Percentiles rank a stretch among this genome's conserved stretches.
These are phyloP conservation scores for Sungouiella blattae DNA, from an alignment of 805 yeast species.

Conservation along the genomic window DNA sequence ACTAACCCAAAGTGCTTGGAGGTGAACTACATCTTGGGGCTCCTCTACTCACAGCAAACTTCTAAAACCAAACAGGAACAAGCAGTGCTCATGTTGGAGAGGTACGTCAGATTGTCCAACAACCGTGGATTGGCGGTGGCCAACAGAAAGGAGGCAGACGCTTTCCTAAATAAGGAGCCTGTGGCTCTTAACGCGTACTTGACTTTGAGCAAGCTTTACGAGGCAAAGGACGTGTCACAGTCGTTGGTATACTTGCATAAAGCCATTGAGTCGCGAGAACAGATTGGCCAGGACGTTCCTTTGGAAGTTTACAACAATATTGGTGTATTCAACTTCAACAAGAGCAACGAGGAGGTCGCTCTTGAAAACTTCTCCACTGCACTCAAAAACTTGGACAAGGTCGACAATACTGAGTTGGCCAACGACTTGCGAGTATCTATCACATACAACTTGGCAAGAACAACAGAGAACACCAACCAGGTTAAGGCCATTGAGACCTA, in stretches of 20 bases:
- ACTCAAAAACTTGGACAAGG: slow-evolving; percentile 29
- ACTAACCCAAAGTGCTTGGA: slow-evolving; percentile 68
- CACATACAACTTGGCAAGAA: slow-evolving; percentile 73
- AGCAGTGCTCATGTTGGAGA: slow-evolving; percentile 65
- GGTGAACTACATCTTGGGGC: slow-evolving; percentile 71
- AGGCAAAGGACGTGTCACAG: slow-evolving; percentile 59
- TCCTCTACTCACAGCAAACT: slow-evolving; percentile 57
- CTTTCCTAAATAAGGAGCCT: slow-evolving; percentile 46
- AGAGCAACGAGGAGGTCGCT: slow-evolving; percentile 58
- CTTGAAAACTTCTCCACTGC: slow-evolving; percentile 52
- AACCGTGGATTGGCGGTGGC: slow-evolving; percentile 38
- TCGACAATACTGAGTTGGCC: slow-evolving; percentile 25
- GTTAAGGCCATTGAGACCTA: slow-evolving; percentile 46
- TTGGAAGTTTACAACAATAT: slow-evolving; percentile 72
- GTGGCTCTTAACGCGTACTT: slow-evolving; percentile 62
- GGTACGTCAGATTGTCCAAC: slow-evolving; percentile 60
- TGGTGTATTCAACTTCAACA: slow-evolving; percentile 76
- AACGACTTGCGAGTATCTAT: slow-evolving; percentile 31
- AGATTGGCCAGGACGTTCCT: slow-evolving; percentile 44
- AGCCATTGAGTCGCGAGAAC: slow-evolving; percentile 51
- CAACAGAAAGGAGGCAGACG: slow-evolving; percentile 18
- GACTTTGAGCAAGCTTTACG: slow-evolving; percentile 67
- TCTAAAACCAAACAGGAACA: slow-evolving; percentile 40
- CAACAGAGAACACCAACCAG: slow-evolving; percentile 47
- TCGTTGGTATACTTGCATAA: slow-evolving; percentile 62